Percentiles rank a stretch among this genome's conserved stretches.
Evolutionary conservation across 768 basidiomycete species (phyloP).

Genomic region (Lactarius akahatsu): DNA sequence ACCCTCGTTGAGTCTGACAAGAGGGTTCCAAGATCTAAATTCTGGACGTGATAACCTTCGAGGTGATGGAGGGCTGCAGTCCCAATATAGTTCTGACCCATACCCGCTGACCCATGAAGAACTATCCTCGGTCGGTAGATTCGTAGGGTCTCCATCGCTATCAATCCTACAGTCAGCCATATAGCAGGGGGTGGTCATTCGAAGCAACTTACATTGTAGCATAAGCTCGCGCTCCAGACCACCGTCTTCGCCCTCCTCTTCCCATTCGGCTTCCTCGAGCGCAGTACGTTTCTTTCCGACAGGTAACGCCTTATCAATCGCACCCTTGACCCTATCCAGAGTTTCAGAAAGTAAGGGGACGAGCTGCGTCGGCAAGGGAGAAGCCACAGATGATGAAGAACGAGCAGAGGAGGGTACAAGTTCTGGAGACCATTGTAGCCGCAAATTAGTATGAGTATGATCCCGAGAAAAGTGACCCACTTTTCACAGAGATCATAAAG

Average conservation of each 20-base stretch:
- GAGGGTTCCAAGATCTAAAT: slow-evolving; percentile 83
- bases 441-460: slow-evolving; percentile 13
- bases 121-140: slow-evolving; percentile 88
- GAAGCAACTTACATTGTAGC: slow-evolving; percentile 65
- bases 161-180: slow-evolving; percentile 24
- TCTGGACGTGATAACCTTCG: slow-evolving; percentile 95
- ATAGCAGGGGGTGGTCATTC: not conserved
- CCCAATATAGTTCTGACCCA: slow-evolving; percentile 91
- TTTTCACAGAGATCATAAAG: slow-evolving; percentile 97
- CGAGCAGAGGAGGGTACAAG: slow-evolving; percentile 93
- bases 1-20: slow-evolving; percentile 89
- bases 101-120: slow-evolving; percentile 74
- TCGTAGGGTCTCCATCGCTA: slow-evolving; percentile 89
- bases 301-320: slow-evolving; percentile 76
- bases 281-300: slow-evolving; percentile 77
- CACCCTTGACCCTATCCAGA: slow-evolving; percentile 67
- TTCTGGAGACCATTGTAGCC: slow-evolving; percentile 47
- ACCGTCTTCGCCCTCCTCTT: slow-evolving; percentile 79
- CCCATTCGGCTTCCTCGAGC: slow-evolving; percentile 93
- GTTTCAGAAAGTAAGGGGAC: slow-evolving; percentile 69
- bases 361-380: slow-evolving; percentile 82
- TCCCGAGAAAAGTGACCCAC: slow-evolving; percentile 47
- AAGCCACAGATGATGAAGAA: slow-evolving; percentile 82
- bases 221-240: slow-evolving; percentile 86
- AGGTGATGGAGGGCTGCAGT: slow-evolving; percentile 90